A percentile compares a stretch with the other conserved stretches of the same genome.
Conservation (phyloP, 1,284 basidiomycete genomes). For the Pholiota adiposa region DNA sequence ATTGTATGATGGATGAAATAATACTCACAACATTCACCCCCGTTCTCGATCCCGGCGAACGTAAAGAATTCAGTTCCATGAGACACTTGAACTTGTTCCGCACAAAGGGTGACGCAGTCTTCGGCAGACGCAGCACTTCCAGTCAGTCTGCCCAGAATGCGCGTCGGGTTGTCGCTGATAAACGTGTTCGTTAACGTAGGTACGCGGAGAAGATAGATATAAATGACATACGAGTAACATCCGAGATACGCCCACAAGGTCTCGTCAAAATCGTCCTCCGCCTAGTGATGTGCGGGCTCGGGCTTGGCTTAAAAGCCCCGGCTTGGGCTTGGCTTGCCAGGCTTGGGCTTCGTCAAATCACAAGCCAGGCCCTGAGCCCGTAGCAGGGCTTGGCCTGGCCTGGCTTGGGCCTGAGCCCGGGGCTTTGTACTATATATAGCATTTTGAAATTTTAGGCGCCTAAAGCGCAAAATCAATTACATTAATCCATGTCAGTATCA, state of each 20-base stretch:
- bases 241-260: slow-evolving; percentile 13
- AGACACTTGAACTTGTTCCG: background rate
- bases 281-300: no score
- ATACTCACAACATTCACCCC: slow-evolving; percentile 15
- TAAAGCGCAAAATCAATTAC: no score
- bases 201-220: background rate
- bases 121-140: background rate
- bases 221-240: slow-evolving; percentile 11
- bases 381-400: no score
- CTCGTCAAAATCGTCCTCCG: background rate
- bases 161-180: slow-evolving; percentile 10
- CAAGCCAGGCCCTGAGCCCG: no score
- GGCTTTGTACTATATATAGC: no score
- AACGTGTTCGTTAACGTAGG: background rate
- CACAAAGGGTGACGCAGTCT: slow-evolving; percentile 2
- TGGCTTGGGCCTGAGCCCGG: no score
- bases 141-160: background rate
- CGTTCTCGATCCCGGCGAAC: slow-evolving; percentile 13
- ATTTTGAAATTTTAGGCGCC: no score
- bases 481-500: no score
- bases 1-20: no score
- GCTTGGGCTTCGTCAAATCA: no score
- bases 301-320: no score
- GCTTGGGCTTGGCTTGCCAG: no score
- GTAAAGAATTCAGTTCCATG: background rate